Evolutionary conservation across 2,329 filamentous ascomycete species (phyloP), one percentile per base, ranked within the genome.

Genomic region (Aureobasidium musti): DNA sequence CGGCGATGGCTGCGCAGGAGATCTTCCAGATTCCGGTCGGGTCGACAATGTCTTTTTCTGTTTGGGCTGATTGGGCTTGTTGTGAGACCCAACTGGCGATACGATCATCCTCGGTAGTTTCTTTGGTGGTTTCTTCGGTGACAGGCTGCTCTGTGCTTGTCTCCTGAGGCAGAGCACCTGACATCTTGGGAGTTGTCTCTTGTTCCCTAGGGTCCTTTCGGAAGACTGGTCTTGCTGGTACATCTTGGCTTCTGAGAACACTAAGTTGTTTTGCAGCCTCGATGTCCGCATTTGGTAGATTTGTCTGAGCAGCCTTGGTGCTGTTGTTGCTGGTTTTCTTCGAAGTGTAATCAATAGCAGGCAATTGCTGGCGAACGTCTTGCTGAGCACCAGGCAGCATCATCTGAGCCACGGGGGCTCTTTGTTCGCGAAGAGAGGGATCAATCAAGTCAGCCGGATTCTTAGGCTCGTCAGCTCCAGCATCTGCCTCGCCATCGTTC

Each of bases 261-360:
- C 57, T 47, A 43, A 61, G 57, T 49, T 61, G 57, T 7, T 61
- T 61, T 23, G 57, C 57, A 37, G 57, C 57, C 23, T 61, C 57
- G 21, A 61, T 61, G 3, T 61, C 57, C 43, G 23, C 57, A 21
- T 37, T 41, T 8, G 41, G 57, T 3, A 26, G n/a, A 19, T n/a
- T n/a, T 13, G 23, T 23, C n/a, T 61, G 30, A 0, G 56, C 19
- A 60, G 41, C 26, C n/a, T 61, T 6, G 30, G 30, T n/a, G 10
- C 13, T 43, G 21, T 19, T 52, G 14, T 30, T n/a, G 21, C 43
- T 8, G 1, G 37, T 50, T 28, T 43, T 19, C 41, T 61, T 49
- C n/a, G 43, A 7, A 2, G 30, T 23, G 13, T 61, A 19, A 14
- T 49, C 59, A 19, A 61, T 50, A 8, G 59, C 3, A 63, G 59